phyloP scores from a whole-genome alignment of 176 grass and related monocot species.

The Aegilops sharonensis region DNA sequence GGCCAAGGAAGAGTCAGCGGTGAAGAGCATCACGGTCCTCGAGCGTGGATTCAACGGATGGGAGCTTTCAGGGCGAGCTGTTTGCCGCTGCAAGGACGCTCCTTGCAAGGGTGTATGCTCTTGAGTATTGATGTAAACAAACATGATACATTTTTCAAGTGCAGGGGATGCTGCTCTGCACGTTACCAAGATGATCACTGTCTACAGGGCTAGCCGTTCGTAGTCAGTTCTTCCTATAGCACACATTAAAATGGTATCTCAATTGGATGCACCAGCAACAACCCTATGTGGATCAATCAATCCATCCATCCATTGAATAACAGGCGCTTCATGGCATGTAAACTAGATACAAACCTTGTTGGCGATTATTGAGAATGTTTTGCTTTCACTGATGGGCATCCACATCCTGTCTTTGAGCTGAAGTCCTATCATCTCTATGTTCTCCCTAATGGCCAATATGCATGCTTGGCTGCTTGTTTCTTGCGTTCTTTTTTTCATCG shows the following conservation, averaged over 20 bases:
- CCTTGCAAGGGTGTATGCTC: constrained; percentile 62
- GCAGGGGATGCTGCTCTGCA: not conserved
- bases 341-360: not conserved
- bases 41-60: constrained; percentile 88
- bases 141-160: not conserved
- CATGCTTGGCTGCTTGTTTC: not conserved
- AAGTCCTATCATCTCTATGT: not conserved
- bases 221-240: not conserved
- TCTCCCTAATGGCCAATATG: not conserved
- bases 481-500: no score
- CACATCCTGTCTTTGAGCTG: not conserved
- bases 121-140: not conserved
- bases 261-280: not conserved
- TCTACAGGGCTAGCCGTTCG: not conserved
- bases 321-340: constrained; percentile 19
- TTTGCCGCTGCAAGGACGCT: constrained; percentile 68
- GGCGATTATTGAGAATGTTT: not conserved
- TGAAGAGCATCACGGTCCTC: constrained; percentile 72
- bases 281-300: no score
- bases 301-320: not conserved
- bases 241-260: not conserved
- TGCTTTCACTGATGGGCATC: not conserved
- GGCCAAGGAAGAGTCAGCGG: constrained; percentile 44
- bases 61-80: constrained; percentile 58
- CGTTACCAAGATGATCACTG: not conserved